Evolutionary conservation across 2,329 filamentous ascomycete genomes (phyloP).

Genomic region (Aspergillus awamori): DNA sequence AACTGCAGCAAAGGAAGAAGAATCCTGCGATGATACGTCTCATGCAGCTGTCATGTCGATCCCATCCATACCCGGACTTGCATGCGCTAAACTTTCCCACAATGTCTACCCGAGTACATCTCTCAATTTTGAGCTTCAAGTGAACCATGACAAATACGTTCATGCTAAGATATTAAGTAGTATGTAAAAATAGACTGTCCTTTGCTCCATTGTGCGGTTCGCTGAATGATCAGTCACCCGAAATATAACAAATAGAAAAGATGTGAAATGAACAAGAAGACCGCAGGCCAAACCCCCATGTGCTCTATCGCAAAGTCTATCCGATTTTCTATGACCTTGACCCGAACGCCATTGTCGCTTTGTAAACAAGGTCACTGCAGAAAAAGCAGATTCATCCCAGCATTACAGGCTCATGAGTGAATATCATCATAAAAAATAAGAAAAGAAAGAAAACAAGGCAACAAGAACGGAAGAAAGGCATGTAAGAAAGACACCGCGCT

Average conservation of each 20-base stretch:
- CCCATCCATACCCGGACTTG: background rate
- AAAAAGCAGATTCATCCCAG: conserved; percentile 7
- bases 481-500: conserved; percentile 1
- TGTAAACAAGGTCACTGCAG: conserved; percentile 4
- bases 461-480: background rate
- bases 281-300: background rate
- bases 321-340: conserved; percentile 11
- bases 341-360: conserved; percentile 8
- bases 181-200: background rate
- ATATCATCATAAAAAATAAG: background rate
- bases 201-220: conserved; percentile 1
- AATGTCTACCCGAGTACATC: background rate
- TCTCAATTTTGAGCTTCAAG: background rate
- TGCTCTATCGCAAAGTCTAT: conserved; percentile 3
- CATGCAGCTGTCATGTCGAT: conserved; percentile 10
- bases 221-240: background rate
- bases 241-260: background rate
- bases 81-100: background rate
- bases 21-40: conserved; percentile 1
- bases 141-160: background rate
- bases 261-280: background rate
- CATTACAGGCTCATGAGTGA: conserved; percentile 10
- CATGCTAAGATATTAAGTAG: background rate
- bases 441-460: background rate
- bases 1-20: background rate